These are phyloP conservation scores for Alternaria panax DNA, from an alignment of 2,329 filamentous ascomycete species.

Conservation along the genomic window DNA sequence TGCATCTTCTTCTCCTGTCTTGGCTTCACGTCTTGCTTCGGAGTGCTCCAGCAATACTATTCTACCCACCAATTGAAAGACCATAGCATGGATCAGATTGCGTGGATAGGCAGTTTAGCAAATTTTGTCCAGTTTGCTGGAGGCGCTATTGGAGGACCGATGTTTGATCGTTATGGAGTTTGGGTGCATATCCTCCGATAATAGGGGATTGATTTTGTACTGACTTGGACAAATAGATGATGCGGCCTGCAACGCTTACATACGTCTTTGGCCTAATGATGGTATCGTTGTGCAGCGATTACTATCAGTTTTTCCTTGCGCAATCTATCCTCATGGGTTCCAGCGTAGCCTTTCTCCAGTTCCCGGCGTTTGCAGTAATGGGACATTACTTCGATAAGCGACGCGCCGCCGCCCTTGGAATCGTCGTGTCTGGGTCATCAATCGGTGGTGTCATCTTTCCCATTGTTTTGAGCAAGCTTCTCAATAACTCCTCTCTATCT, in stretches of 20 bases:
- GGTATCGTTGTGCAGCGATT: conserved; percentile 60
- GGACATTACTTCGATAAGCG: conserved; percentile 59
- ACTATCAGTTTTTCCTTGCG: conserved; percentile 60
- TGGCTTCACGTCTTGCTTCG: conserved; percentile 52
- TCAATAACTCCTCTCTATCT: conserved; percentile 60
- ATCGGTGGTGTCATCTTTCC: conserved; percentile 65
- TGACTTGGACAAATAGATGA: conserved; percentile 46
- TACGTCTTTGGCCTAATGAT: conserved; percentile 67
- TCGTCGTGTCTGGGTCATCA: conserved; percentile 58
- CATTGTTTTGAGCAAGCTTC: conserved; percentile 15
- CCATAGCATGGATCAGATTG: conserved; percentile 42
- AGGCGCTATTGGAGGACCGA: conserved; percentile 65
- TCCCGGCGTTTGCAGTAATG: conserved; percentile 53
- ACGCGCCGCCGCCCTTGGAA: conserved; percentile 57
- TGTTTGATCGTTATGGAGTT: conserved; percentile 63
- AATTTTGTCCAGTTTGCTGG: conserved; percentile 58
- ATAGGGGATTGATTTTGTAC: background rate
- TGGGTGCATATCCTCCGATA: conserved; percentile 34
- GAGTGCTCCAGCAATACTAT: conserved; percentile 57
- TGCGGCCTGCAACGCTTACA: conserved; percentile 58
- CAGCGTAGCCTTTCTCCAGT: conserved; percentile 60
- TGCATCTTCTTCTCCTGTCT: conserved; percentile 46
- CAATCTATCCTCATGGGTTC: conserved; percentile 59
- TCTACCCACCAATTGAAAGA: conserved; percentile 47
- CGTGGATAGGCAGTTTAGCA: conserved; percentile 55